Evolutionary conservation across 495 filamentous ascomycete genomes (phyloP).

Genomic region (Neurospora sublineolata): DNA sequence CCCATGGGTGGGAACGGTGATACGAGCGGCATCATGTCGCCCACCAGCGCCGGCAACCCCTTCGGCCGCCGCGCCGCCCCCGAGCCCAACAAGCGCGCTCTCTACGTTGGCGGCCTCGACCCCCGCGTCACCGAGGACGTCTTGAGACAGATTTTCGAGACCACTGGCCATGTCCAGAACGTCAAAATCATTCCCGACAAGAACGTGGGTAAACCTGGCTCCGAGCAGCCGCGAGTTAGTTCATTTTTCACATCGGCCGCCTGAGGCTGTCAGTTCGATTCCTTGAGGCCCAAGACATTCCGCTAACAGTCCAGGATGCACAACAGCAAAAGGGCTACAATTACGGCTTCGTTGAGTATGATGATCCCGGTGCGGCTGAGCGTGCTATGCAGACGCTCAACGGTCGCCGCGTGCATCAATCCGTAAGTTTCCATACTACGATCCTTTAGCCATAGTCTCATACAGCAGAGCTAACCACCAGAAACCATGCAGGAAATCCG

Average conservation of each 20-base stretch:
- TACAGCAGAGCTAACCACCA: not conserved
- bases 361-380: constrained; percentile 92
- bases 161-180: constrained; percentile 92
- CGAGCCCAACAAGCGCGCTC: constrained; percentile 94
- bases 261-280: not conserved
- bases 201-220: constrained; percentile 53
- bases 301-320: not conserved
- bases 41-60: constrained; percentile 56
- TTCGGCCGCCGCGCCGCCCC: constrained; percentile 87
- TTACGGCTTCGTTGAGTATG: constrained; percentile 98
- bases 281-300: not conserved
- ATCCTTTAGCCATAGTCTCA: not conserved
- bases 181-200: constrained; percentile 99
- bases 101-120: constrained; percentile 94
- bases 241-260: not conserved
- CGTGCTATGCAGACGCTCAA: constrained; percentile 96
- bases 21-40: constrained; percentile 63
- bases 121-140: constrained; percentile 94
- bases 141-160: constrained; percentile 96
- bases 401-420: constrained; percentile 87
- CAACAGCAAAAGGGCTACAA: constrained; percentile 84
- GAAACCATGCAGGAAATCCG: constrained; percentile 70
- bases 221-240: not conserved
- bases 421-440: constrained; percentile 43
- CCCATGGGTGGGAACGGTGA: constrained; percentile 58